Percentiles rank a stretch among this genome's conserved stretches.
These are phyloP conservation scores for Fusarium avenaceum DNA, from an alignment of 2,329 filamentous ascomycete genomes.

Conservation along the genomic window DNA sequence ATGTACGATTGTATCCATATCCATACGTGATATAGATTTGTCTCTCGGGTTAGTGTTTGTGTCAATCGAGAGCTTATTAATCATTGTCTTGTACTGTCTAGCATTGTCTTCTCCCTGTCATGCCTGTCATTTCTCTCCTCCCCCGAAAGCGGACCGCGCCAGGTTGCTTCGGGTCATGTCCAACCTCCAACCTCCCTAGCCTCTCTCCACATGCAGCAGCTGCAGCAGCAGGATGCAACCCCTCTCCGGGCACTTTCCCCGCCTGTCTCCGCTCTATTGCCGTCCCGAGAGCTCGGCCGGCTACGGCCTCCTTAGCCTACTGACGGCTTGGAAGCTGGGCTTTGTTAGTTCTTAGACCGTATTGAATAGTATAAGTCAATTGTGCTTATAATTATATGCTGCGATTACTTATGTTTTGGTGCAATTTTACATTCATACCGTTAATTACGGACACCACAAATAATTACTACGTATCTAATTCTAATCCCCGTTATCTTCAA, in stretches of 20 bases:
- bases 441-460: not conserved
- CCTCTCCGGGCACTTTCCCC: slow-evolving; percentile 14
- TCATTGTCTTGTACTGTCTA: not conserved
- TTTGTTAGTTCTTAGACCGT: not conserved
- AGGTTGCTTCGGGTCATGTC: not conserved
- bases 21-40: too few relatives aligned
- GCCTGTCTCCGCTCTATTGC: slow-evolving; percentile 30
- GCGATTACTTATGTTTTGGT: not conserved
- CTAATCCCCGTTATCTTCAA: not conserved
- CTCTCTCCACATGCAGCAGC: too few relatives aligned
- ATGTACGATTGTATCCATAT: too few relatives aligned
- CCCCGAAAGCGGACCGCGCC: slow-evolving; percentile 37
- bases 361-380: too few relatives aligned
- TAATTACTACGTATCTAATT: not conserved
- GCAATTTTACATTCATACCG: not conserved
- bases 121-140: slow-evolving; percentile 1
- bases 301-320: not conserved
- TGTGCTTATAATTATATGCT: not conserved
- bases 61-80: slow-evolving; percentile 1
- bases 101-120: not conserved
- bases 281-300: slow-evolving; percentile 24
- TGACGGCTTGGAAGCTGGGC: not conserved
- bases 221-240: slow-evolving; percentile 4
- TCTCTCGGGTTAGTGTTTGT: too few relatives aligned
- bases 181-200: too few relatives aligned